Percentiles rank a stretch among this genome's conserved stretches.
These are phyloP conservation scores for Agarophyton chilense DNA, from an alignment of 23 red algal species.

Conservation along the genomic window DNA sequence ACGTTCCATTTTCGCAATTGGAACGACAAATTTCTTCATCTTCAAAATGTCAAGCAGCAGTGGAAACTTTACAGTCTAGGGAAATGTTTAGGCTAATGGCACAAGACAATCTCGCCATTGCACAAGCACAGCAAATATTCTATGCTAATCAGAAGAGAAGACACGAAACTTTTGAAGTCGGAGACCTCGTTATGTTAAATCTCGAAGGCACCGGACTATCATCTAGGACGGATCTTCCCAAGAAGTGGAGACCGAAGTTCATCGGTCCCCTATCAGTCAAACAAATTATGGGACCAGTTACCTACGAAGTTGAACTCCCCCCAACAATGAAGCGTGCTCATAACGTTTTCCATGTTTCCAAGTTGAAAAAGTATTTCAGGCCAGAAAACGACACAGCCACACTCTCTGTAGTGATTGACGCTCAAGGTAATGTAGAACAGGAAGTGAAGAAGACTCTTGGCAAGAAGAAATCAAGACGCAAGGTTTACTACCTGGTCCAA, in stretches of 20 bases:
- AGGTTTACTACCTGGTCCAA: conserved; percentile 15
- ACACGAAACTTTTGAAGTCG: neutral
- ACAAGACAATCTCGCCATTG: neutral
- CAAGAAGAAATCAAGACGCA: neutral
- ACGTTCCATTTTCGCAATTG: neutral
- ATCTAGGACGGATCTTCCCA: neutral
- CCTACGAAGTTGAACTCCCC: conserved; percentile 35
- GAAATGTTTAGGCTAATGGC: neutral
- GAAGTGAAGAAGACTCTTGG: conserved; percentile 6
- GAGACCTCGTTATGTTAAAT: conserved; percentile 19
- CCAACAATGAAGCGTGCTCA: conserved; percentile 35
- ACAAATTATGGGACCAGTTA: neutral
- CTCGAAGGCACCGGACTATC: neutral
- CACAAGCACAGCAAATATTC: neutral
- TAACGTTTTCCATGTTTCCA: conserved; percentile 42
- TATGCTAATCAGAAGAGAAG: conserved; percentile 24
- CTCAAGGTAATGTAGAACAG: conserved; percentile 39
- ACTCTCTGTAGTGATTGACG: conserved; percentile 36
- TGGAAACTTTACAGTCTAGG: neutral
- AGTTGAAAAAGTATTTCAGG: conserved; percentile 9
- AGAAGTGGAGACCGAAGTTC: conserved; percentile 29
- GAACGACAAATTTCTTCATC: neutral
- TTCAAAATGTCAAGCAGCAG: neutral
- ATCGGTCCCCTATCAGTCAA: neutral
- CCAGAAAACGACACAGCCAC: neutral